Evolutionary conservation across 2,329 filamentous ascomycete species (phyloP).

Genomic region (Sclerotinia spermophila): DNA sequence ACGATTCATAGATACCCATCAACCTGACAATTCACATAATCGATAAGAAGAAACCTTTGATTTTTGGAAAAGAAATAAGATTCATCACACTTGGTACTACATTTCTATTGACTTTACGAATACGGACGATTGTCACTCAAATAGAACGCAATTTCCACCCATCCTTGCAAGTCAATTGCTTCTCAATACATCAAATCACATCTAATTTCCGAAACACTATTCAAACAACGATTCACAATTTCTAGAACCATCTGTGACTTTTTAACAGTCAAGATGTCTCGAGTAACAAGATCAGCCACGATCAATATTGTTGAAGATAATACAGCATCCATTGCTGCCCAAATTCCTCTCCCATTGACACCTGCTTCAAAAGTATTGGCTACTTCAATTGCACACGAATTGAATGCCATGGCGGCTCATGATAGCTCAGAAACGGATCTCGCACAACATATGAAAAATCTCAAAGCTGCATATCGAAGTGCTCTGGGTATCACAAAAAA

Average conservation of each 20-base stretch:
- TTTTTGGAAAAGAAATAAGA: slow-evolving; percentile 12
- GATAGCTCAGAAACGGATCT: slow-evolving; percentile 26
- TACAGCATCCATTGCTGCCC: slow-evolving; percentile 26
- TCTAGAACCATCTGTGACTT: neutral
- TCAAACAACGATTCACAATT: slow-evolving; percentile 14
- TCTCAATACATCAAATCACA: slow-evolving; percentile 13
- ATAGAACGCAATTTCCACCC: slow-evolving; percentile 16
- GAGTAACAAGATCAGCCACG: slow-evolving; percentile 35
- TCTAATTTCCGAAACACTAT: slow-evolving; percentile 18
- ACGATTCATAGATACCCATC: neutral
- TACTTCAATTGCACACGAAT: slow-evolving; percentile 23
- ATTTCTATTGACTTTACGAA: slow-evolving; percentile 17
- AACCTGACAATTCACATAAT: neutral
- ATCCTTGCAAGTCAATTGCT: slow-evolving; percentile 13
- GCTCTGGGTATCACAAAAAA: slow-evolving; percentile 34
- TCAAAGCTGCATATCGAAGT: slow-evolving; percentile 37
- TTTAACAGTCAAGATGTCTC: slow-evolving; percentile 29
- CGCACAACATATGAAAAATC: slow-evolving; percentile 32
- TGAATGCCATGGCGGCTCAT: slow-evolving; percentile 25
- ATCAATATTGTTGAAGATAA: slow-evolving; percentile 34
- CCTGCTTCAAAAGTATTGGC: slow-evolving; percentile 21
- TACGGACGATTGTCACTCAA: slow-evolving; percentile 9
- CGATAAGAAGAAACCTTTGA: neutral
- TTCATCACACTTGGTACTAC: slow-evolving; percentile 16
- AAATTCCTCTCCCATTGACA: slow-evolving; percentile 26